Evolutionary conservation across 164 flowering plant genomes (phyloP), one percentile per base, ranked within the genome.

Genomic region (Taxillus chinensis): DNA sequence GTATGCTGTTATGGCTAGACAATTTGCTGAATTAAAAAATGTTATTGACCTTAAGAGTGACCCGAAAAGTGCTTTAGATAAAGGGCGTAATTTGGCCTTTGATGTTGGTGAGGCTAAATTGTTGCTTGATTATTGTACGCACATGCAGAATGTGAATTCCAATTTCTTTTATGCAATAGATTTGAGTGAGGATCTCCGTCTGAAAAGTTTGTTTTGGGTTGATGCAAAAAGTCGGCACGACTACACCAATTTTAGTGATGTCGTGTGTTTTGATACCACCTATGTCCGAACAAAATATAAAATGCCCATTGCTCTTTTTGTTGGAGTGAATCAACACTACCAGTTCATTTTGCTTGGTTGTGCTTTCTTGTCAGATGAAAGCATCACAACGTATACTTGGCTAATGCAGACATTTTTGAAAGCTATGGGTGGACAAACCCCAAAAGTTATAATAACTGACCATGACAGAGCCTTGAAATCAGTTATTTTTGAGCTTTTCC

Each of bases 151-250:
- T 38, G 40, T 55, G 7, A 55, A 55, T 38, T 53, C 58, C 58
- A 55, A 55, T 11, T 55, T 55, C 58, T 55, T 55, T 11, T 55
- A 55, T 38, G 38, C 58, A 17, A 16, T 15, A 5, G 58, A 55
- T 38, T 38, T 55, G 10, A 16, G 12, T 55, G 58, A 55, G 8
- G 58, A 55, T 38, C 58, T 55, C 27, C 58, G 40, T 38, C 5
- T 55, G 58, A 55, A 55, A 55, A 55, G 16, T 55, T 17, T 55
- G 38, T 55, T 55, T 38, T 55, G 58, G 58, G 38, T 55, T 9
- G 58, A 55, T 55, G 58, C 58, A 6, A 55, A 55, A 55, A 55
- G 58, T 11, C 58, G 58, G 58, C 58, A 55, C 13, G 58, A 55
- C 40, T 55, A 55, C 13, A 38, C 37, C 58, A 8, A 55, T 55